Evolutionary conservation across 495 filamentous ascomycete species (phyloP).

Genomic region (Trichoderma erinaceum): DNA sequence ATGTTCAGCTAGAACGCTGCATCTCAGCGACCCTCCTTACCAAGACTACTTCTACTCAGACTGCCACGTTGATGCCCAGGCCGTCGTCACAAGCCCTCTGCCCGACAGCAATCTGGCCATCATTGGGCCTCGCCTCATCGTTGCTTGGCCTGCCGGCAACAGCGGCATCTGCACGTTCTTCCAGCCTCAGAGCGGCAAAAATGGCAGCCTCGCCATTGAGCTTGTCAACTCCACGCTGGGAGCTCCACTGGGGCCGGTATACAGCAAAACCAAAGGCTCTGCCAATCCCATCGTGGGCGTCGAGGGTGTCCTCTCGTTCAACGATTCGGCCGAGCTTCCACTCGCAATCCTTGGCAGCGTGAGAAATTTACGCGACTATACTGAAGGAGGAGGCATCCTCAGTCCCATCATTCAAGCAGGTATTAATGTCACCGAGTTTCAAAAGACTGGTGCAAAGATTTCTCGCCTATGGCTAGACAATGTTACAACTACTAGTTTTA

Average conservation of each 20-base stretch:
- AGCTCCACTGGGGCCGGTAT: background rate
- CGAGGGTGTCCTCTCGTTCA: slow-evolving; percentile 46
- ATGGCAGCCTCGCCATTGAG: slow-evolving; percentile 48
- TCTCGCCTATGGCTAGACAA: slow-evolving; percentile 57
- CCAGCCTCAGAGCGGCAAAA: slow-evolving; percentile 43
- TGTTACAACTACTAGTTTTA: slow-evolving; percentile 46
- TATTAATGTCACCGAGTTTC: slow-evolving; percentile 29
- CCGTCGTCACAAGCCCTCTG: slow-evolving; percentile 52
- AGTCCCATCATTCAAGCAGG: slow-evolving; percentile 47
- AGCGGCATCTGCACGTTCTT: slow-evolving; percentile 54
- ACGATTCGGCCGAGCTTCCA: slow-evolving; percentile 47
- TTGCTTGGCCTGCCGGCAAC: slow-evolving; percentile 62
- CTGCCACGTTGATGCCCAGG: slow-evolving; percentile 51
- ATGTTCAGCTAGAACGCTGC: slow-evolving; percentile 17
- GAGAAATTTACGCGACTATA: slow-evolving; percentile 46
- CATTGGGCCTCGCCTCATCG: slow-evolving; percentile 27
- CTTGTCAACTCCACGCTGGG: slow-evolving; percentile 38
- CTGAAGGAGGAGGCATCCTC: slow-evolving; percentile 51
- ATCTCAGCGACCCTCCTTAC: slow-evolving; percentile 43
- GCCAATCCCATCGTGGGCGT: slow-evolving; percentile 42
- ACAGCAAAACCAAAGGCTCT: background rate
- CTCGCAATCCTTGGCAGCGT: slow-evolving; percentile 55
- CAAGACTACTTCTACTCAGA: slow-evolving; percentile 60
- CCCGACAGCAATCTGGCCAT: slow-evolving; percentile 47
- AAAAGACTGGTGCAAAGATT: slow-evolving; percentile 39